phyloP scores from a whole-genome alignment of 352 stramenopile species.

The Phytopythium montanum region DNA sequence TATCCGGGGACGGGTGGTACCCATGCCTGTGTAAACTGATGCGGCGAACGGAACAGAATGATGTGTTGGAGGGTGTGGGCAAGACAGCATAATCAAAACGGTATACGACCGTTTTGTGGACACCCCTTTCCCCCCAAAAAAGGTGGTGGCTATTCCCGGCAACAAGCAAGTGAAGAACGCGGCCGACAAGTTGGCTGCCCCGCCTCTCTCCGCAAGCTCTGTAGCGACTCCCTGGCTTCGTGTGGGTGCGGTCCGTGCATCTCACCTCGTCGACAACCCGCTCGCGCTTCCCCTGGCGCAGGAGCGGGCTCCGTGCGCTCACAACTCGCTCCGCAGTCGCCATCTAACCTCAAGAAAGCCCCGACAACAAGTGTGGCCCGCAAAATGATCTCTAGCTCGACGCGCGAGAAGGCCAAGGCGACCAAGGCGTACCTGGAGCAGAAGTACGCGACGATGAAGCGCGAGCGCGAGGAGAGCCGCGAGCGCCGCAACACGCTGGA shows the following conservation, averaged over 20 bases:
- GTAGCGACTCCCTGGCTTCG: background rate
- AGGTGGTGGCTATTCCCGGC: background rate
- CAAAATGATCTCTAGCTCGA: slow-evolving; percentile 80
- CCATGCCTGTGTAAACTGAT: background rate
- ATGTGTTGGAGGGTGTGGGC: background rate
- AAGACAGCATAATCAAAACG: background rate
- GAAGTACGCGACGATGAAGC: slow-evolving; percentile 89
- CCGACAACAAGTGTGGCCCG: background rate
- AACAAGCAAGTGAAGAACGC: background rate
- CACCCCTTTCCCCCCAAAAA: slow-evolving; percentile 1
- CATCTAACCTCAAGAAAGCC: background rate
- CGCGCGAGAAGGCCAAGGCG: slow-evolving; percentile 82
- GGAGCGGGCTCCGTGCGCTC: background rate
- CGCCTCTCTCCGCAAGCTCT: background rate
- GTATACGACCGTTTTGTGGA: background rate
- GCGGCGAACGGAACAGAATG: background rate
- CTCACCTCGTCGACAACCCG: background rate
- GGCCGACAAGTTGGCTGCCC: background rate
- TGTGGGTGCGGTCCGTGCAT: background rate
- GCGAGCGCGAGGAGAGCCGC: slow-evolving; percentile 78
- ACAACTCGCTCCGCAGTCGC: background rate
- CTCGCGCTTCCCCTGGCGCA: background rate
- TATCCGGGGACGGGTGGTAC: background rate
- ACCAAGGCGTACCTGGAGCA: slow-evolving; percentile 88
- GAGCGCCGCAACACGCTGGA: slow-evolving; percentile 74